These are phyloP conservation scores for Ambrosiella cleistominuta DNA, from an alignment of 2,329 filamentous ascomycete species.

Conservation along the genomic window DNA sequence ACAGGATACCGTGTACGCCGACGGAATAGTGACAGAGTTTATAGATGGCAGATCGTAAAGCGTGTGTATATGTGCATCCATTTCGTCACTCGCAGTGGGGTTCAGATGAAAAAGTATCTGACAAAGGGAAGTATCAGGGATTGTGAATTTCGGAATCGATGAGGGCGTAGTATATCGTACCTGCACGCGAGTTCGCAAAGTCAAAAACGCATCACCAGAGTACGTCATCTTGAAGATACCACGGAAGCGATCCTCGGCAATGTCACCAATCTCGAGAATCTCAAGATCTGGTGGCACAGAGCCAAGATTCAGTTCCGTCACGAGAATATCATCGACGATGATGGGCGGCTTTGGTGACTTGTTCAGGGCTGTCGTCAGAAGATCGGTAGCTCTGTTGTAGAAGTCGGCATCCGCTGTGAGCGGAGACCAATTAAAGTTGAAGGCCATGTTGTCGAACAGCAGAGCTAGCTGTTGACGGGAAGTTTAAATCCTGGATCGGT, in stretches of 20 bases:
- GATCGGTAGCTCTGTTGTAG: constrained; percentile 77
- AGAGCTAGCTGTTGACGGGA: neutral
- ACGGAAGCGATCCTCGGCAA: constrained; percentile 90
- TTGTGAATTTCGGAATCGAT: no score
- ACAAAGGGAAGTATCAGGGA: neutral
- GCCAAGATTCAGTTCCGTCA: constrained; percentile 92
- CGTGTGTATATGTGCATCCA: neutral
- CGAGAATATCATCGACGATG: constrained; percentile 97
- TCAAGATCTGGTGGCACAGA: constrained; percentile 88
- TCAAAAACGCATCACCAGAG: constrained; percentile 84
- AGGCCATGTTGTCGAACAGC: constrained; percentile 54
- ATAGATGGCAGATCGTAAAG: neutral
- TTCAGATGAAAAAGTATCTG: neutral
- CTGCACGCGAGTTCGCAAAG: constrained; percentile 88
- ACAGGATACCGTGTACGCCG: neutral
- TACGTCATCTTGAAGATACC: constrained; percentile 99
- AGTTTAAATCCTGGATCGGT: neutral
- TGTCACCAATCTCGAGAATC: constrained; percentile 91
- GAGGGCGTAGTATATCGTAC: constrained; percentile 26
- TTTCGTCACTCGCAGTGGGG: neutral
- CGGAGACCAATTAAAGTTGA: constrained; percentile 99
- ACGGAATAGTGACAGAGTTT: neutral
- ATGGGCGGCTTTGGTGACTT: constrained; percentile 96
- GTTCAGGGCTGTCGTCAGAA: constrained; percentile 88
- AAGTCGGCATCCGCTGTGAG: constrained; percentile 87